These are phyloP conservation scores for Acanthamoeba healyi DNA, from an alignment of 208 protist species.

Conservation along the genomic window DNA sequence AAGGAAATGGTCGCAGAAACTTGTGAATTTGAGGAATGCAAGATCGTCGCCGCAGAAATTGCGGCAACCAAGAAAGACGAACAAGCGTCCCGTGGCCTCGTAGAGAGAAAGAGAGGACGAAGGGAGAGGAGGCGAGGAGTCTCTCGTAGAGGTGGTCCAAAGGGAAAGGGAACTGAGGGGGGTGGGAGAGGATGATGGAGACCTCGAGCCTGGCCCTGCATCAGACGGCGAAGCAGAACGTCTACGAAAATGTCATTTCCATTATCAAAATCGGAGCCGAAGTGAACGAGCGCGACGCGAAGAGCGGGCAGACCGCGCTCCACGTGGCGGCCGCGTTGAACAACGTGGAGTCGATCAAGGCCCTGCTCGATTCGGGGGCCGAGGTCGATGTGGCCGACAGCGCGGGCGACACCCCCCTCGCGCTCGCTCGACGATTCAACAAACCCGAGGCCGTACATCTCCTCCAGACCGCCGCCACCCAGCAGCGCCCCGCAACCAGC, in stretches of 20 bases:
- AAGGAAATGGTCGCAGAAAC: neutral
- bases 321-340: slow-evolving; percentile 15
- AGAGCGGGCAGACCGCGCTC: slow-evolving; percentile 14
- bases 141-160: neutral
- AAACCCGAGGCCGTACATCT: slow-evolving; percentile 13
- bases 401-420: neutral
- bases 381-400: neutral
- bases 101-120: too few species aligned
- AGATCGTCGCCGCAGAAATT: neutral
- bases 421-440: neutral
- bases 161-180: neutral
- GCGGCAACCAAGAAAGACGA: too few species aligned
- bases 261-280: slow-evolving; percentile 6
- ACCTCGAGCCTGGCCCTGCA: neutral
- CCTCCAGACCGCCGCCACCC: neutral
- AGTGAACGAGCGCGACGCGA: neutral
- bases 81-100: too few species aligned
- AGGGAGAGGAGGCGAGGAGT: too few species aligned
- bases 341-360: slow-evolving; percentile 19
- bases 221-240: slow-evolving; percentile 20
- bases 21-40: neutral
- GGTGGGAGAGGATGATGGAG: neutral
- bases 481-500: neutral
- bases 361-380: neutral
- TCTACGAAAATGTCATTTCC: slow-evolving; percentile 6